These are phyloP conservation scores for Leishmania arabica DNA, from an alignment of 208 protist species.

Conservation along the genomic window DNA sequence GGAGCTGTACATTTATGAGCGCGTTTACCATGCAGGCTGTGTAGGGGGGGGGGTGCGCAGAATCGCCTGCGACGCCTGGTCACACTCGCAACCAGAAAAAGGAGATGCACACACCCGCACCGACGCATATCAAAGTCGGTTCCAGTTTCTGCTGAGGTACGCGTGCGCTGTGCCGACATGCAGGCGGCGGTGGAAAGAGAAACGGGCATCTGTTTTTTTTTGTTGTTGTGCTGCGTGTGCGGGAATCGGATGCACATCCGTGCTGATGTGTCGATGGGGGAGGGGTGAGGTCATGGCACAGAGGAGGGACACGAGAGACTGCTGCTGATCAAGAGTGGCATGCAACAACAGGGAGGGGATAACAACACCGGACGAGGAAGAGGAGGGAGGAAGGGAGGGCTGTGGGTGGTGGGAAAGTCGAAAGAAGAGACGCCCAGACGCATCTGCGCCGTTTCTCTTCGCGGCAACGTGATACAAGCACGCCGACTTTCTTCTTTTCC, in stretches of 20 bases:
- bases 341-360: not conserved
- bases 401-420: not conserved
- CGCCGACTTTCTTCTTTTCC: too few relatives aligned
- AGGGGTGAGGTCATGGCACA: not conserved
- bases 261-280: not conserved
- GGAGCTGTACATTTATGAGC: not conserved
- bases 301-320: not conserved
- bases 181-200: not conserved
- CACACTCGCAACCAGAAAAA: not conserved
- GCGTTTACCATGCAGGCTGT: not conserved
- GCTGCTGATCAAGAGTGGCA: not conserved
- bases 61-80: not conserved
- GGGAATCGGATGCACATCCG: not conserved
- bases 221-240: not conserved
- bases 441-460: not conserved
- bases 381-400: not conserved
- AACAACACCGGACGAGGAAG: not conserved
- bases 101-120: too few relatives aligned
- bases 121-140: not conserved
- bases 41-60: too few relatives aligned
- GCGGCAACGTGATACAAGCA: not conserved
- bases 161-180: not conserved
- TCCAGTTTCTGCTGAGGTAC: not conserved
- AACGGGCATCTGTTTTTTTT: not conserved
- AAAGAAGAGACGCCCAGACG: not conserved